Conservation (phyloP, 2,329 filamentous ascomycete species). For the Aureobasidium sp. region DNA sequence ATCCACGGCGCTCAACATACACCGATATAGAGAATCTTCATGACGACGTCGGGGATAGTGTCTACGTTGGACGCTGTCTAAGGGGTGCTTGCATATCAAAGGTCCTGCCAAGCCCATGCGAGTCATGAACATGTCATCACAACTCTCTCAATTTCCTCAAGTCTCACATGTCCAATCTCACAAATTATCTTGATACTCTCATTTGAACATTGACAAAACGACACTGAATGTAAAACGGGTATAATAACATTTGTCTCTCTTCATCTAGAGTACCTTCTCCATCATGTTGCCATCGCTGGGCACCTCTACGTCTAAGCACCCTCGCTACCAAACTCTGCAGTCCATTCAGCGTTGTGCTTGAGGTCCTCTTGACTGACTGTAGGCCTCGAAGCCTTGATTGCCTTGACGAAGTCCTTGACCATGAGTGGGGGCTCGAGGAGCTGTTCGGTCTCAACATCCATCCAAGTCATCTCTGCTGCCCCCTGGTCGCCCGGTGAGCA, state of each 20-base stretch:
- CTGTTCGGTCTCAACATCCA: slow-evolving; percentile 72
- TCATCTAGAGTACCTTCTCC: neutral
- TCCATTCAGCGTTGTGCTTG: slow-evolving; percentile 81
- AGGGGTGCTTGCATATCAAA: neutral
- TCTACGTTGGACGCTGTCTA: neutral
- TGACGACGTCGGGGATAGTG: slow-evolving; percentile 26
- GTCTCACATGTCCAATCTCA: too few relatives aligned
- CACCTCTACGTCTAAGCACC: slow-evolving; percentile 43
- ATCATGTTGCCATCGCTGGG: neutral
- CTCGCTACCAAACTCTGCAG: slow-evolving; percentile 89
- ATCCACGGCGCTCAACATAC: slow-evolving; percentile 43
- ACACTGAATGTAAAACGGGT: neutral
- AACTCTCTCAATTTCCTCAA: too few relatives aligned
- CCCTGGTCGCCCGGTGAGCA: slow-evolving; percentile 86
- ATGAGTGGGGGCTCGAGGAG: slow-evolving; percentile 78
- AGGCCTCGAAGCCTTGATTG: slow-evolving; percentile 77
- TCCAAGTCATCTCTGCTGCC: slow-evolving; percentile 90
- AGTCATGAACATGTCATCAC: neutral
- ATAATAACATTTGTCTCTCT: neutral
- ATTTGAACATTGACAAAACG: neutral
- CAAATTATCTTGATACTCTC: neutral
- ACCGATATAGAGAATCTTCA: slow-evolving; percentile 85
- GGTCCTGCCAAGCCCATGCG: neutral
- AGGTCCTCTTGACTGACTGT: slow-evolving; percentile 87
- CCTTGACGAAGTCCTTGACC: slow-evolving; percentile 88